Evolutionary conservation across 331 rosid species (phyloP), one percentile per base, ranked within the genome.

Genomic region (Prunus yedoensis): DNA sequence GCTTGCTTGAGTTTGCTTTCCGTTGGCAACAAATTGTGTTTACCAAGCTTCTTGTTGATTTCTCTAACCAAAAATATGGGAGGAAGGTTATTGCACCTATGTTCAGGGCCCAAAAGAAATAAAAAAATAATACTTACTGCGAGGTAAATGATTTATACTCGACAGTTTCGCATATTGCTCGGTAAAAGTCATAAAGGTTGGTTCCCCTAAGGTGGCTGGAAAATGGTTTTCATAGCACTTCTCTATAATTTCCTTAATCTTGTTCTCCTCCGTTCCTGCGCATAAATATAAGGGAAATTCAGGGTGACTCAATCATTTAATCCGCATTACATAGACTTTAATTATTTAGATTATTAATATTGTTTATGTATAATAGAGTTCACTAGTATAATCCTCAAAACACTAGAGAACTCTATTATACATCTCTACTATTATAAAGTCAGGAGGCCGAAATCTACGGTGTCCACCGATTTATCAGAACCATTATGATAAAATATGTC

Each of bases 261-360:
- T 84, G 62, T 79, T 87, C 61, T 81, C 79, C 54, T 91, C 90
- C 27, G n/a, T 51, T 54, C 85, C 96, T 85, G 82, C 80, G 70
- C 25, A 6, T 15, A 58, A 54, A 15, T 2, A 56, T 57, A 8
- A 35, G 41, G 8, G 69, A 7, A n/a, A 18, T 63, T 6, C 18
- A 3, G 23, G 11, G 59, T 0, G 43, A 38, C 43, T n/a, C n/a
- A n/a, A n/a, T n/a, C n/a, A n/a, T n/a, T n/a, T 7, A 38, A 38
- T 38, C 43, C 8, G 0, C 41, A 35, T 6, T 17, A 51, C 9
- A 52, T 5, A 56, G 18, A 56, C 28, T 20, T 35, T 56, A 56
- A 56, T 56, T 3, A 56, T 56, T 56, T 5, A 0, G 41, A 35
- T 35, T 35, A 35, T 35, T 35, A 35, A 35, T 35, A 35, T 35